Base-by-base conservation (phyloP, 495 filamentous ascomycete species). In the Penicillium ochrochloron region DNA sequence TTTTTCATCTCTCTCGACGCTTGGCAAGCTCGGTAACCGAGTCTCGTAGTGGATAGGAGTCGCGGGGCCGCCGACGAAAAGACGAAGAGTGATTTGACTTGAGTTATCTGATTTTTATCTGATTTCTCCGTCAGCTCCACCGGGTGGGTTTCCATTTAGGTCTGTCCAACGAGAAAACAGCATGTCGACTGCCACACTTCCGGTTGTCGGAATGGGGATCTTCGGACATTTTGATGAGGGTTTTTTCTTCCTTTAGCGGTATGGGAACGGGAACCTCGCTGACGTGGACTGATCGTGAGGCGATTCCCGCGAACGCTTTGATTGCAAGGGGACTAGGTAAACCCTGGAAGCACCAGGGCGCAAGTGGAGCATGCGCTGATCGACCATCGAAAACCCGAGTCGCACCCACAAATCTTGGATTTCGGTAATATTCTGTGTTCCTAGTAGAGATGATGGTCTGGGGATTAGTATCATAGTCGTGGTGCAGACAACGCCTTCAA, bases 41-140 rank as follows among this genome's bases (percentile, higher is more conserved):
- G 44, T 66, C 65, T 61, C 52, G 60, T 52, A 58, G 61, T 73
- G 70, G 67, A 63, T 62, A 64, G 25, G 64, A 58, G 48, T 35
- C 63, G 62, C 64, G 64, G 66, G 55, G 46, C 41, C 54, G 39
- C 64, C 58, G 56, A 62, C 29, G 59, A 55, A 60, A 34, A 55
- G 35, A 57, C 34, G 41, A 41, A 48, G 58, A 29, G 39, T 68
- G 65, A 73, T 68, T 68, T 68, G 70, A 60, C 62, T 65, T 64
- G 62, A 66, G 64, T 71, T 69, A 73, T 71, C 70, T 67, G 70
- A 73, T 68, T 73, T 68, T 67, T 63, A 73, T 73, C 65, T 64
- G 70, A 70, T 68, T 66, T 60, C 68, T 66, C 66, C 70, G 57
- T 48, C 41, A 19, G 62, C 70, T 70, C 68, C 68, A 71, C 68